Percentiles rank a stretch among this genome's conserved stretches.
Conservation (phyloP, 331 rosid genomes). For the Acacia concinna region DNA sequence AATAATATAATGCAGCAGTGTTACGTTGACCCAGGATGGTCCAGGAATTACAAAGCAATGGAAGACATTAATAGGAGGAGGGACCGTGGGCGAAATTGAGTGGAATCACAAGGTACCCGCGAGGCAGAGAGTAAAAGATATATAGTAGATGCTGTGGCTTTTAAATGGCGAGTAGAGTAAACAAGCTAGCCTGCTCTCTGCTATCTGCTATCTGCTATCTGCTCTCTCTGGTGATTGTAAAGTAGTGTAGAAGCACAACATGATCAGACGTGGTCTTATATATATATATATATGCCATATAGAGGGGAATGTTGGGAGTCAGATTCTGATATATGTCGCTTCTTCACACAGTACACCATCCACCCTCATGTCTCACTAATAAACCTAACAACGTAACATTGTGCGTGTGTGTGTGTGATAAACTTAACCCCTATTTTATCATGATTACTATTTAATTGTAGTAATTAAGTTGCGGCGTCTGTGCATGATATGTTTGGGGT, state of each 20-base stretch:
- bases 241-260: not conserved
- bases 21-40: not conserved
- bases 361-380: not conserved
- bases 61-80: constrained; percentile 27
- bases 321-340: constrained; percentile 17
- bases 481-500: too few species aligned
- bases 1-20: not conserved
- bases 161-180: not conserved
- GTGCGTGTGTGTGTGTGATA: too few species aligned
- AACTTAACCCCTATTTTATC: not conserved
- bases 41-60: not conserved
- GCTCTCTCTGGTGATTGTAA: not conserved
- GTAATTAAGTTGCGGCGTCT: too few species aligned
- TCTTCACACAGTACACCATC: not conserved
- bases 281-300: too few species aligned
- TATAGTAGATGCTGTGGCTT: not conserved
- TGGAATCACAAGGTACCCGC: constrained; percentile 36
- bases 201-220: too few species aligned
- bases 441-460: too few species aligned
- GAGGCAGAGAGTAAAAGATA: constrained; percentile 7
- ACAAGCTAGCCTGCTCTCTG: too few species aligned
- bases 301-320: constrained; percentile 26
- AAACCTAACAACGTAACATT: too few species aligned
- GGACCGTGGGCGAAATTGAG: constrained; percentile 17
- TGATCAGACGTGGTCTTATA: not conserved